Base-by-base conservation (phyloP, 2,329 filamentous ascomycete species). In the Aspergillus pseudoviridinutans region DNA sequence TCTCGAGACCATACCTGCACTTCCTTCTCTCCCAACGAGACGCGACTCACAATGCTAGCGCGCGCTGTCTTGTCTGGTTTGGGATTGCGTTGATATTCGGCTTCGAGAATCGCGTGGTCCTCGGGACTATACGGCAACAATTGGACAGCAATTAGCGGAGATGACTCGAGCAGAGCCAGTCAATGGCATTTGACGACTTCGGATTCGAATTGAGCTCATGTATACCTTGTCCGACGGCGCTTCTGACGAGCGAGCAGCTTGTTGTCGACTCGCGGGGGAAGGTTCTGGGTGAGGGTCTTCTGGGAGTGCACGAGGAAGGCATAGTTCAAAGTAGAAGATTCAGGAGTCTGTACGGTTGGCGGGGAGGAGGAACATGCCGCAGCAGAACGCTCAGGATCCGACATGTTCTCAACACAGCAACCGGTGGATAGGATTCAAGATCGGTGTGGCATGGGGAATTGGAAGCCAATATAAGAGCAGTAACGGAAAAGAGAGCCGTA, bases 21-120 rank as follows among this genome's bases (percentile, higher is more conserved):
- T 79, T 97, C 92, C 75, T 96, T 97, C 78, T 97, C 92, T 64
- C 90, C 93, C 62, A 97, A 82, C 25, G 90, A 89, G 60, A 97
- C 92, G 75, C 87, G 89, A 76, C 85, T 84, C 59, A 95, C 91
- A 62, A 97, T 92, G 58, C 88, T 87, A 50, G 90, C 83, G 77
- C 93, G 90, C 74, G 91, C 89, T 56, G 87, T 83, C 77, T 96
- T 97, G 78, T 96, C 92, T 35, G 93, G 93, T 75, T 96, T 97
- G 6, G 91, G 85, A 73, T 97, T 95, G 61, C 81, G 84, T 66
- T 85, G 83, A 71, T 96, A 97, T 58, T 93, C 91, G 38, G 89
- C 83, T 75, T 97, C 93, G 59, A 97, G 86, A 54, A 95, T 84
- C 53, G 87, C 84, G 78, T 96, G 93, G 78, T 97, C 93, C 75